phyloP scores from a whole-genome alignment of 495 filamentous ascomycete species.

The Xylaria longipes region DNA sequence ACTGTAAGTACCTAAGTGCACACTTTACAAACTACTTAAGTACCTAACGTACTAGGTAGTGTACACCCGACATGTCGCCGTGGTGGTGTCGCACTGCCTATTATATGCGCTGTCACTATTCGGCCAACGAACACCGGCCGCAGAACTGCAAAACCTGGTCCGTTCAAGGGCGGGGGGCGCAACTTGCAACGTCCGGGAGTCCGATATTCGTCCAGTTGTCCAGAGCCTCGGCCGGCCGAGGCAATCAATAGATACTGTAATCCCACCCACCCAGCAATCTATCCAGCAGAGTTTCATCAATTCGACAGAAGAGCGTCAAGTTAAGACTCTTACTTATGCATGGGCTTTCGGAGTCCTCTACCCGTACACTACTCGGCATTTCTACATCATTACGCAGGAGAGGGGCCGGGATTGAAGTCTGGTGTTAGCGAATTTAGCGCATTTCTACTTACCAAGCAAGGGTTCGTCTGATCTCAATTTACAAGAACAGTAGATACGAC shows the following conservation, averaged over 20 bases:
- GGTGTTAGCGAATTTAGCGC: not conserved
- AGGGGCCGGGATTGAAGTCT: not conserved
- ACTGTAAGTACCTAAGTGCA: not conserved
- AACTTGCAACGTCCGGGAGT: not conserved
- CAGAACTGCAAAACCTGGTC: slow-evolving; percentile 2
- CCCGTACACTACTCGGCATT: not conserved
- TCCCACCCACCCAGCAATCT: slow-evolving; percentile 20
- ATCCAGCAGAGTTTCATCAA: not conserved
- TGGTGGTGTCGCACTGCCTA: slow-evolving; percentile 9
- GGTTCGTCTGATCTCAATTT: no score
- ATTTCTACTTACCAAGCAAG: not conserved
- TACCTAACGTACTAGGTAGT: not conserved
- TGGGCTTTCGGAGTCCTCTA: not conserved
- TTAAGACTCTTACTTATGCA: not conserved
- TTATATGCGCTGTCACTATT: slow-evolving; percentile 6
- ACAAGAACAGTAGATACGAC: no score
- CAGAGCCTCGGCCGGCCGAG: slow-evolving; percentile 15
- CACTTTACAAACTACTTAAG: not conserved
- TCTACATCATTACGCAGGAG: not conserved
- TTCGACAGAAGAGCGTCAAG: no score
- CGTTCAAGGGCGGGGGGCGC: not conserved
- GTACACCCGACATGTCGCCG: slow-evolving; percentile 17
- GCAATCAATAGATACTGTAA: not conserved
- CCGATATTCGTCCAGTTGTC: not conserved
- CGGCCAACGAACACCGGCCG: not conserved